A percentile compares a stretch with the other conserved stretches of the same genome.
Evolutionary conservation across 2,329 filamentous ascomycete species (phyloP).

Genomic region (Fusarium mangiferae): DNA sequence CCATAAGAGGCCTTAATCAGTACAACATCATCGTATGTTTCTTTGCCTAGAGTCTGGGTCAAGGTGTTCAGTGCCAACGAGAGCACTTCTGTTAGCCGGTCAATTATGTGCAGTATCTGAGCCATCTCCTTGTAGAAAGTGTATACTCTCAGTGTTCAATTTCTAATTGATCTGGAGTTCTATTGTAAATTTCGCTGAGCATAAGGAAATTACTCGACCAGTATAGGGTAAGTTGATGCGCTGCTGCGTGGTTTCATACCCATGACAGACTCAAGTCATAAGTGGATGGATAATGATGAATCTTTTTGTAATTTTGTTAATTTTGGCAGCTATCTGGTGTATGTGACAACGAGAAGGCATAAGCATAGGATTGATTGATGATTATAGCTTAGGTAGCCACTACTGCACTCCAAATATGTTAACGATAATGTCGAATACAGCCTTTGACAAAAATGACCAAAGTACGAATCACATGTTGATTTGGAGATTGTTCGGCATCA

Average conservation of each 20-base stretch:
- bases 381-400: too few relatives aligned
- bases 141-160: neutral
- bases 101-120: neutral
- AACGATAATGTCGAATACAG: neutral
- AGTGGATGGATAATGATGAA: too few relatives aligned
- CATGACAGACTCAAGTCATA: neutral
- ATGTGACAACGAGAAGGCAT: too few relatives aligned
- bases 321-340: neutral
- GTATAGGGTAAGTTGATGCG: neutral
- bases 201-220: too few relatives aligned
- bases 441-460: neutral
- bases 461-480: neutral
- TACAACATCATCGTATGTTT: accelerated
- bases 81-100: neutral
- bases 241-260: neutral
- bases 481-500: neutral
- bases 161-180: neutral
- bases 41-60: neutral
- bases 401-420: neutral
- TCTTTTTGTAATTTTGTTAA: neutral
- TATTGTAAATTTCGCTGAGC: neutral
- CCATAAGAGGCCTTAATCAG: neutral
- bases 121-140: neutral
- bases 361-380: neutral
- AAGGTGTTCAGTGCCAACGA: neutral